Evolutionary conservation across 495 filamentous ascomycete genomes (phyloP), one percentile per base, ranked within the genome.

Genomic region (Aspergillus nidulans): DNA sequence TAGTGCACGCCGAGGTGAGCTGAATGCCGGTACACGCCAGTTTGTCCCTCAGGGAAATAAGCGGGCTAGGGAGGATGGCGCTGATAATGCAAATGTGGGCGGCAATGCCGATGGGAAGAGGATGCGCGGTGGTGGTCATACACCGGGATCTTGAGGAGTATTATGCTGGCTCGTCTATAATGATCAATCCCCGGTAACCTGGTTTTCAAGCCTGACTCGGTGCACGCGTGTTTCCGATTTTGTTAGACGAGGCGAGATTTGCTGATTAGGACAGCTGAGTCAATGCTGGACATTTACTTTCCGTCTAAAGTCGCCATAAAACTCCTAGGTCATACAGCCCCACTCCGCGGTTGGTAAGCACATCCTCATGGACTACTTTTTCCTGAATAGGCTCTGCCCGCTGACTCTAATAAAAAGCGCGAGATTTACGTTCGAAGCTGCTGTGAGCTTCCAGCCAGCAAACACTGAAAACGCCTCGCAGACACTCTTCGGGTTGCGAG

Each of bases 311-410:
- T 48, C 49, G n/a, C 58, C 58, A 0, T 63, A 57, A 24, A 48
- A 55, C 21, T 10, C 70, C 70, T 51, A 67, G 57, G 25, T 71
- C 69, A 49, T 70, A 67, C 42, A 76, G 61, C 1, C 75, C 55
- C 0, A 74, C 43, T 1, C 52, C 57, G 0, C 64, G 64, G 60
- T 72, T 73, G 12, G 78, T 68, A 13, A 78, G 52, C 1, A 78
- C 75, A 51, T 80, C 75, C 13, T 76, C 76, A 0, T 76, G 53
- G 6, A 74, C 30, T 3, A 72, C 57, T 52, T 42, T 3, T 20
- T 23, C 38, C n/a, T 19, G 7, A 68, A 43, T 3, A 67, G 67
- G 6, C 63, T 44, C 2, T 38, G 67, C 7, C 70, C 67, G 41
- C 69, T 70, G 19, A 72, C 46, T 1, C 69, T 67, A 6, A 71